A percentile compares a stretch with the other conserved stretches of the same genome.
These are phyloP conservation scores for Kickxella alabastrina DNA, from an alignment of 192 early-diverging fungal genomes.

Conservation along the genomic window DNA sequence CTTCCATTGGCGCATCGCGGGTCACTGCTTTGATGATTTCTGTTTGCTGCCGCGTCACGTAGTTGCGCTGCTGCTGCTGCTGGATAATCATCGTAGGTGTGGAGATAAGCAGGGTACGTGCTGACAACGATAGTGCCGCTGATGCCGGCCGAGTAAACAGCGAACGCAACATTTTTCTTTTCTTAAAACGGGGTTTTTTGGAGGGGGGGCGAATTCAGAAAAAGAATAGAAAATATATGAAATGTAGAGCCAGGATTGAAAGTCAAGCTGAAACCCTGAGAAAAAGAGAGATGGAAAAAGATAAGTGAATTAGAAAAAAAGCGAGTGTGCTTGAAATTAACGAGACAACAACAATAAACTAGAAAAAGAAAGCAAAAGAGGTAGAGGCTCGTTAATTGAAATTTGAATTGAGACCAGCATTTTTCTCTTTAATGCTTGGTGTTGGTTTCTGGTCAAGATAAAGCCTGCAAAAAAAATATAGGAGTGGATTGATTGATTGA, in stretches of 20 bases:
- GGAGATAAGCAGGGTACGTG: no score
- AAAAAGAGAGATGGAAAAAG: no score
- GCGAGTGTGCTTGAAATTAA: no score
- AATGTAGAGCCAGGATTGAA: background rate
- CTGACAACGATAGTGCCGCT: no score
- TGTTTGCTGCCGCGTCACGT: conserved; percentile 28
- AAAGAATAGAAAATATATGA: background rate
- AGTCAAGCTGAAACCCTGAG: no score
- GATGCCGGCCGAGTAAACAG: conserved; percentile 5
- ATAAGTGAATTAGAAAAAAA: no score
- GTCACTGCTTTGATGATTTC: conserved; percentile 13
- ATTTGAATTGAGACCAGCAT: background rate
- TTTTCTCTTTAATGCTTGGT: no score
- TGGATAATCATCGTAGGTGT: background rate
- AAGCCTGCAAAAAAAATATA: background rate
- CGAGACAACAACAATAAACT: no score
- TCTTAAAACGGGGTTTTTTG: no score
- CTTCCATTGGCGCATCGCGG: conserved; percentile 9
- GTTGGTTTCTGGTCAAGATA: no score
- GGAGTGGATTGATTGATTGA: no score
- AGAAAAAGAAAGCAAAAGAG: background rate
- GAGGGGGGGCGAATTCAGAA: no score
- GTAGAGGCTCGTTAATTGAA: background rate
- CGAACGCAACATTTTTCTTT: conserved; percentile 8
- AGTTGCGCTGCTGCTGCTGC: conserved; percentile 2